These are phyloP conservation scores for Tetracladium setigerum DNA, from an alignment of 495 filamentous ascomycete species.

Conservation along the genomic window DNA sequence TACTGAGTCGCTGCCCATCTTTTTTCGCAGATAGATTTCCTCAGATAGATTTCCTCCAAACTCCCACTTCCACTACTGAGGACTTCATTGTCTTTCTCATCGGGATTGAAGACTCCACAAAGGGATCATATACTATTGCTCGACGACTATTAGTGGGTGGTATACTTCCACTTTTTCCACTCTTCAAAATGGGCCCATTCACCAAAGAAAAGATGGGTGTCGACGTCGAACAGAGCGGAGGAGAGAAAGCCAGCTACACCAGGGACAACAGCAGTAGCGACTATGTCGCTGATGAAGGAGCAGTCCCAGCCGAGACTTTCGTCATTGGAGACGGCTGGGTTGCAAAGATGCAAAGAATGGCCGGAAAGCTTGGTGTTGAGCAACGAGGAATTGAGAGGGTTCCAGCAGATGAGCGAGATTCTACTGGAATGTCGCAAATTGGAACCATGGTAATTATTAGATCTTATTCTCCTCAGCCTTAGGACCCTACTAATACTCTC, in stretches of 20 bases:
- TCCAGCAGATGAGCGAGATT: conserved; percentile 62
- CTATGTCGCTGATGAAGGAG: conserved; percentile 45
- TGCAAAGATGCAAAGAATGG: conserved; percentile 62
- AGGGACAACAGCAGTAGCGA: conserved; percentile 26
- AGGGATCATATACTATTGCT: no score
- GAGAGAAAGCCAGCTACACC: conserved; percentile 13
- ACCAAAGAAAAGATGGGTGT: conserved; percentile 14
- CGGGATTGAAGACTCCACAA: no score
- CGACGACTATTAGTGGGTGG: no score
- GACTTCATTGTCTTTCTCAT: no score
- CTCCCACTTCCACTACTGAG: no score
- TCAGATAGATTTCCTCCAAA: no score
- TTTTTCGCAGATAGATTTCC: no score
- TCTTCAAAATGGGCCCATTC: conserved; percentile 17
- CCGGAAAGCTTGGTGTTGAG: conserved; percentile 64
- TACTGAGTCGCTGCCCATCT: no score
- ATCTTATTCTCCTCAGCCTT: conserved; percentile 1
- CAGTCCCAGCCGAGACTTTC: conserved; percentile 55
- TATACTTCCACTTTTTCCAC: no score
- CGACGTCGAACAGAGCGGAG: conserved; percentile 18
- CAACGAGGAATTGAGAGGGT: conserved; percentile 77
- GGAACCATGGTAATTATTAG: conserved; percentile 71
- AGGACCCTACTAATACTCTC: background rate
- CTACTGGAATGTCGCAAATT: conserved; percentile 58
- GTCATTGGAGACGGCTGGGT: conserved; percentile 51